Conservation (phyloP, 2,329 filamentous ascomycete genomes). For the Cladophialophora immunda region DNA sequence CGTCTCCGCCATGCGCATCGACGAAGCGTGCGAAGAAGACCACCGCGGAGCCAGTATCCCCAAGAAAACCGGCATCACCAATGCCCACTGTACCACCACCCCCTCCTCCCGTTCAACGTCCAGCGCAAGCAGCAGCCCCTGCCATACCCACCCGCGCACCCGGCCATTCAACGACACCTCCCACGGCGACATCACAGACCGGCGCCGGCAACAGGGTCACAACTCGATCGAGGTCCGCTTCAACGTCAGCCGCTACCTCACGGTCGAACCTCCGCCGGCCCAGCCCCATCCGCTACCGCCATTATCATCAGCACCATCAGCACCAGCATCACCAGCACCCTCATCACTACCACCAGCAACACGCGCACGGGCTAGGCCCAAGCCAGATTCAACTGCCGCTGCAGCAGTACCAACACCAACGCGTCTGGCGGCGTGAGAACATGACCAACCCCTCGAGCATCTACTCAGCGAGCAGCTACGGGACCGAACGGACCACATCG, state of each 20-base stretch:
- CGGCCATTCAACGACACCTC: constrained; percentile 16
- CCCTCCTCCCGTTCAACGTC: background rate
- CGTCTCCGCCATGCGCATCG: background rate
- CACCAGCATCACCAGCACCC: too few relatives aligned
- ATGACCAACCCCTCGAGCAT: constrained; percentile 13
- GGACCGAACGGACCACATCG: constrained; percentile 9
- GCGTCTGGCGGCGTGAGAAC: constrained; percentile 8
- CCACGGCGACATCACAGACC: background rate
- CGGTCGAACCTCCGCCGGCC: constrained; percentile 20
- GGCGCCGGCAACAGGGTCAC: background rate
- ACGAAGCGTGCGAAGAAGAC: background rate
- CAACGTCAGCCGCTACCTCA: background rate
- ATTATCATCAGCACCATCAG: constrained; percentile 8
- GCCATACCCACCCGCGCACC: constrained; percentile 27
- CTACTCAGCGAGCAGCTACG: constrained; percentile 31
- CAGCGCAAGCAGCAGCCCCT: background rate
- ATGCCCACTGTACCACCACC: constrained; percentile 13
- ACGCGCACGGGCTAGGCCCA: background rate
- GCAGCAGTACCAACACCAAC: constrained; percentile 19
- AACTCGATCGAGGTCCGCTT: background rate
- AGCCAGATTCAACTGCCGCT: background rate
- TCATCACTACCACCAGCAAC: constrained; percentile 3
- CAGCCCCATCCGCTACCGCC: constrained; percentile 17
- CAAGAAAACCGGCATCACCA: constrained; percentile 1
- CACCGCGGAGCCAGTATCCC: background rate